Base-by-base conservation (phyloP, 257 asterid species). In the Linderniella brevidens region DNA sequence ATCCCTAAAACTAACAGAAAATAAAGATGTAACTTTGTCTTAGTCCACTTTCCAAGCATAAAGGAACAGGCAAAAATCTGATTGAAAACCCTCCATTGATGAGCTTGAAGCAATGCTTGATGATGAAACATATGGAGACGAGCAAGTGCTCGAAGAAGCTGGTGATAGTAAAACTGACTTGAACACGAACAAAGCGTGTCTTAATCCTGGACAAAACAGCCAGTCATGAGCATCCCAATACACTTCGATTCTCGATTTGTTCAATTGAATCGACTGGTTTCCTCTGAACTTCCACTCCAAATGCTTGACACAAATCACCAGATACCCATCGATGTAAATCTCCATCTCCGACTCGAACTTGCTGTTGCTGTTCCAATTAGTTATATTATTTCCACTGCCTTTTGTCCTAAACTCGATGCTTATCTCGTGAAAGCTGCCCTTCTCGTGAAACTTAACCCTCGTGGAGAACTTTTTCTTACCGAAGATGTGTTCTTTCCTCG, bases 211-310 rank as follows among this genome's bases (percentile, higher is more conserved):
- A 41, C 70, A 65, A 19, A 84, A 88, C 4, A 84, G 65, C 96
- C 98, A 88, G 55, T 84, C 96, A 63, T 84, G 96, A 0, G 84
- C 98, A 61, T 88, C 96, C 86, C 92, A 88, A 35, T 67, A 88
- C 0, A 84, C 94, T 52, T 88, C 94, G 14, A 88, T 55, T 44
- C 73, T 72, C 1, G 68, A 68, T 49, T 68, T 88, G n/a, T 77
- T 76, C 13, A 88, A 41, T 54, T 69, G 72, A 37, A 88, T 55
- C 5, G 78, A 62, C 14, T 84, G 93, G 19, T 84, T 88, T 4
- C 98, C 98, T 58, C 96, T 67, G 42, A 88, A 88, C 49, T 88
- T 88, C 98, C 96, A 88, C 43, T 88, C 94, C 63, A 88, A 51
- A 50, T 88, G 96, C 69, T 76, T 80, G 15, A 84, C 92, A 51